phyloP scores from a whole-genome alignment of 805 yeast genomes.

The Danielia oregonensis region DNA sequence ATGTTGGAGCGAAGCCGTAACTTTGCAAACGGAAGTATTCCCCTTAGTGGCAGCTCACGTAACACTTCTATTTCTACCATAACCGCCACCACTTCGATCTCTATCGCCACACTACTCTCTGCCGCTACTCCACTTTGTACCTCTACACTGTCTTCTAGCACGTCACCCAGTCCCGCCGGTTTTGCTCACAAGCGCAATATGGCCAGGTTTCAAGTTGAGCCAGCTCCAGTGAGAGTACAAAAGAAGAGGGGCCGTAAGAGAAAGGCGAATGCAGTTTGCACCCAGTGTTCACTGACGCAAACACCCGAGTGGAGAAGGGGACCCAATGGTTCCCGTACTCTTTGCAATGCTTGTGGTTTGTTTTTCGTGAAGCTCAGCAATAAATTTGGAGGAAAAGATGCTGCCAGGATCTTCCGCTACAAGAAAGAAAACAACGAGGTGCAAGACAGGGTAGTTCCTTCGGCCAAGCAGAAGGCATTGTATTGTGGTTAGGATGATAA shows the following conservation, averaged over 20 bases:
- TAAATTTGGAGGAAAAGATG: conserved; percentile 41
- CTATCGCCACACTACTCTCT: conserved; percentile 1
- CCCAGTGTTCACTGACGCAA: conserved; percentile 22
- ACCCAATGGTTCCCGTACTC: conserved; percentile 74
- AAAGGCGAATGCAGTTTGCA: conserved; percentile 14
- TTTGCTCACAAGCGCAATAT: no score
- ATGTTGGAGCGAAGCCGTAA: conserved; percentile 1
- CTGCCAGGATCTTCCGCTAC: conserved; percentile 21
- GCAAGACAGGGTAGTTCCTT: conserved; percentile 13
- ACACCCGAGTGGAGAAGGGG: conserved; percentile 96
- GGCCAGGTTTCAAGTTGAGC: no score
- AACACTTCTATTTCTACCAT: neutral
- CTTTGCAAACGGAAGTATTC: neutral
- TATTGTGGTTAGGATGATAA: neutral
- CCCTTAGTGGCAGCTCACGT: neutral
- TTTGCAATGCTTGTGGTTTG: conserved; percentile 92
- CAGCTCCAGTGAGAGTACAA: no score
- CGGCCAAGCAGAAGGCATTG: conserved; percentile 8
- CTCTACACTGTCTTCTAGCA: no score
- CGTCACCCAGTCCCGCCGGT: no score
- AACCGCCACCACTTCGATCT: neutral
- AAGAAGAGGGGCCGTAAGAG: conserved; percentile 17
- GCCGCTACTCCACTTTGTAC: conserved; percentile 1
- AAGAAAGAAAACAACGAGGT: conserved; percentile 13
- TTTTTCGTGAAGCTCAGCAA: conserved; percentile 61